These are phyloP conservation scores for Dunaliella sp. DNA, from an alignment of 139 green algal species.

Conservation along the genomic window DNA sequence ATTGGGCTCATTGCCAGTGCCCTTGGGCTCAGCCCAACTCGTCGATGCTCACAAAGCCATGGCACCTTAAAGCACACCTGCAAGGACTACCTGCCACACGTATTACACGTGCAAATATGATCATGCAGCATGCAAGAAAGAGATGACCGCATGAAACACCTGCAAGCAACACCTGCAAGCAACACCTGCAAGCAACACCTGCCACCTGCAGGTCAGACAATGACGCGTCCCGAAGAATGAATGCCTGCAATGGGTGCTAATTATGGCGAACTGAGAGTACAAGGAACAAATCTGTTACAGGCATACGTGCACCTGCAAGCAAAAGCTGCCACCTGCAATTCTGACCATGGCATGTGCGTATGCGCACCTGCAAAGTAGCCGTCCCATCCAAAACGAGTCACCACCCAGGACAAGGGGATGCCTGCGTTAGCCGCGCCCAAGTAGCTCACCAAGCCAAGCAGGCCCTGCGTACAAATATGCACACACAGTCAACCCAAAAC, in stretches of 20 bases:
- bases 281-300: not conserved
- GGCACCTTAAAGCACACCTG: not conserved
- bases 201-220: not conserved
- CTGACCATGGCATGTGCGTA: not conserved
- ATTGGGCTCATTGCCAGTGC: not conserved
- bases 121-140: not conserved
- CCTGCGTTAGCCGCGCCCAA: constrained; percentile 57
- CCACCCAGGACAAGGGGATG: constrained; percentile 52
- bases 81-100: not conserved
- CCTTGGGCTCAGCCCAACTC: not conserved
- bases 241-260: not conserved
- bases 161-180: not conserved
- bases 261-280: not conserved
- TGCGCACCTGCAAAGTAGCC: constrained; percentile 31
- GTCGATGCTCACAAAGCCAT: not conserved
- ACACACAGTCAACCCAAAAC: not conserved
- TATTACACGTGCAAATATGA: too few relatives aligned
- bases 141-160: not conserved
- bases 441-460: constrained; percentile 69
- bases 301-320: not conserved
- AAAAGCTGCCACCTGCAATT: not conserved
- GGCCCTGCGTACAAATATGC: constrained; percentile 35
- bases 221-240: not conserved
- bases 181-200: not conserved
- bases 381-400: constrained; percentile 53